These are phyloP conservation scores for Globisporangium perplexum DNA, from an alignment of 352 stramenopile genomes.

Conservation along the genomic window DNA sequence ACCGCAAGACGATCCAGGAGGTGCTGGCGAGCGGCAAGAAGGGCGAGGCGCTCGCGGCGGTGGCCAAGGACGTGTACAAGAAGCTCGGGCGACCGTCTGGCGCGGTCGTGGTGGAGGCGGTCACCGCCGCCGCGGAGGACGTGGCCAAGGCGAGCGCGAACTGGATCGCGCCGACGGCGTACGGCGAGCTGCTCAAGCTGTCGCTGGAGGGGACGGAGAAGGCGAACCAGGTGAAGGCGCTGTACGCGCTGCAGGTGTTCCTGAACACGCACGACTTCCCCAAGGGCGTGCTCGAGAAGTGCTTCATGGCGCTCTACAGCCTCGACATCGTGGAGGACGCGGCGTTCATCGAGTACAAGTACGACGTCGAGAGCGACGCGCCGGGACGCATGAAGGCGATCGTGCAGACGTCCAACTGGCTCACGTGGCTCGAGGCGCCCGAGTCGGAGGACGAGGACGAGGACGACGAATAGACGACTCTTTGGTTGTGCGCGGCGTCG, in stretches of 20 bases:
- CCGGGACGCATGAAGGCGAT: conserved; percentile 81
- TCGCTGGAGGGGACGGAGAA: conserved; percentile 41
- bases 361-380: conserved; percentile 67
- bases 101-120: conserved; percentile 48
- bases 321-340: conserved; percentile 76
- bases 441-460: conserved; percentile 70
- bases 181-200: conserved; percentile 58
- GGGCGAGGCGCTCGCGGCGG: conserved; percentile 46
- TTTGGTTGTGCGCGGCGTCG: neutral
- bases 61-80: conserved; percentile 50
- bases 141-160: conserved; percentile 76
- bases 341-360: conserved; percentile 86
- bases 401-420: conserved; percentile 73
- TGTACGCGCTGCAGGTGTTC: conserved; percentile 76
- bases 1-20: conserved; percentile 51
- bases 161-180: conserved; percentile 61
- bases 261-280: conserved; percentile 68
- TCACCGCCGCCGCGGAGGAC: conserved; percentile 44
- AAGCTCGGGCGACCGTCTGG: conserved; percentile 35
- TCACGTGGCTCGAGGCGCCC: conserved; percentile 79
- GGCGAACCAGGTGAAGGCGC: conserved; percentile 60
- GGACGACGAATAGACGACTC: conserved; percentile 61
- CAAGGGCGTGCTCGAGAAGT: conserved; percentile 77
- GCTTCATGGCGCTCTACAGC: conserved; percentile 83
- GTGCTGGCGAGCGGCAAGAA: conserved; percentile 60